These are phyloP conservation scores for Hortiboletus flavorubellus DNA, from an alignment of 768 basidiomycete genomes.

Conservation along the genomic window DNA sequence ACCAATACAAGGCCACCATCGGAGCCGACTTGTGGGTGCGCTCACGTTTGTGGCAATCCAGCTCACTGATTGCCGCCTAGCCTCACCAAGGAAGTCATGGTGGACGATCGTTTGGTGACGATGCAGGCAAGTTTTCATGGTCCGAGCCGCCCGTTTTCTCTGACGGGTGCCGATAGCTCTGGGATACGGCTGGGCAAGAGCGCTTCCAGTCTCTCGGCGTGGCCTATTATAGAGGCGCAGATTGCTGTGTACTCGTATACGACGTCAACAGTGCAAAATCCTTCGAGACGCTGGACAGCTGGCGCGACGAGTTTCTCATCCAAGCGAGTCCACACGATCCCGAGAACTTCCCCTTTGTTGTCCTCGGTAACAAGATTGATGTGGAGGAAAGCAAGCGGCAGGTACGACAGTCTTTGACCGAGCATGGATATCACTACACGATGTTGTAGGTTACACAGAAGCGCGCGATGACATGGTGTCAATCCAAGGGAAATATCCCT, in stretches of 20 bases:
- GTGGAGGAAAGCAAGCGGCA: slow-evolving; percentile 98
- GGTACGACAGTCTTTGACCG: slow-evolving; percentile 42
- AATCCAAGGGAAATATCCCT: slow-evolving; percentile 98
- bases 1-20: slow-evolving; percentile 99
- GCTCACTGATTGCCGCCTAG: slow-evolving; percentile 37
- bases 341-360: slow-evolving; percentile 99
- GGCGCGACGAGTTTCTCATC: slow-evolving; percentile 99
- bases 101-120: slow-evolving; percentile 95
- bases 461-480: slow-evolving; percentile 99
- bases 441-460: slow-evolving; percentile 88
- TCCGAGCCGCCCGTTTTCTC: background rate
- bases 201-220: slow-evolving; percentile 99
- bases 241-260: slow-evolving; percentile 98
- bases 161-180: slow-evolving; percentile 57
- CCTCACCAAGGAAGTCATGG: slow-evolving; percentile 97
- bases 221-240: slow-evolving; percentile 98
- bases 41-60: slow-evolving; percentile 5
- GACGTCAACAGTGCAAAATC: slow-evolving; percentile 99
- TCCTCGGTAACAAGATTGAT: slow-evolving; percentile 99
- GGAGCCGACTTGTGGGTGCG: slow-evolving; percentile 88
- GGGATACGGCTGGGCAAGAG: slow-evolving; percentile 99
- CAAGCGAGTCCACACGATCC: slow-evolving; percentile 98
- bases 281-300: slow-evolving; percentile 97
- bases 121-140: slow-evolving; percentile 74
- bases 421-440: background rate